Base-by-base conservation (phyloP, 148 eudicot species). In the Nyssa sinensis region DNA sequence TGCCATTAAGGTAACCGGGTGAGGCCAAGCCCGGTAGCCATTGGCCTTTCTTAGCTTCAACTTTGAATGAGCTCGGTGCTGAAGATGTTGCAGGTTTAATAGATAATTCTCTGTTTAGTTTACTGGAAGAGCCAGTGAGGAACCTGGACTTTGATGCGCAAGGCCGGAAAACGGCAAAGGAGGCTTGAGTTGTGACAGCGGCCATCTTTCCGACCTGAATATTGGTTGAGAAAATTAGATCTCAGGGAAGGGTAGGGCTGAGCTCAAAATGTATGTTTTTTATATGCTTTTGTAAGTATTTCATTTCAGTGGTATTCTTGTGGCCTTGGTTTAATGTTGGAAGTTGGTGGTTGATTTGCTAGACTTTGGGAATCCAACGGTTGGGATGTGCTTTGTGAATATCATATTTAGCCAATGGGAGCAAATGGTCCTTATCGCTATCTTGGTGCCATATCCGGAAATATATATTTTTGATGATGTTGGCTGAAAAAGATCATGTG, bases 11-110 rank as follows among this genome's bases (percentile, higher is more conserved):
- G 81, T 96, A 96, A 37, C 35, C 62, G 6, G 99, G 99, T 0
- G 99, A 96, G 70, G 98, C 75, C 79, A 93, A 77, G 0, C 99
- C 99, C 8, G 99, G 98, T 29, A 96, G 80, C 99, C 99, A 96
- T 78, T 96, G 89, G 1, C 99, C 99, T 81, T 96, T 90, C 91
- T 94, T 96, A 59, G 99, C 98, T 74, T 89, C 86, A 71, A 93
- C 93, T 73, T 86, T 96, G 61, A 96, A 76, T 24, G 94, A 83
- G 47, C 5, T 67, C 12, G 74, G 68, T 0, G 94, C 77, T 0
- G 82, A 74, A 41, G 85, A 62, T 3, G 82, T 25, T 0, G 89
- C 62, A 14, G 80, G 62, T 71, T 71, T 87, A 58, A 84, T 41
- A 1, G 90, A 82, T 7, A 87, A 67, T 62, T 82, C 84, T 74